Conservation (phyloP, 2,329 filamentous ascomycete species). For the Microascus cirrosus region DNA sequence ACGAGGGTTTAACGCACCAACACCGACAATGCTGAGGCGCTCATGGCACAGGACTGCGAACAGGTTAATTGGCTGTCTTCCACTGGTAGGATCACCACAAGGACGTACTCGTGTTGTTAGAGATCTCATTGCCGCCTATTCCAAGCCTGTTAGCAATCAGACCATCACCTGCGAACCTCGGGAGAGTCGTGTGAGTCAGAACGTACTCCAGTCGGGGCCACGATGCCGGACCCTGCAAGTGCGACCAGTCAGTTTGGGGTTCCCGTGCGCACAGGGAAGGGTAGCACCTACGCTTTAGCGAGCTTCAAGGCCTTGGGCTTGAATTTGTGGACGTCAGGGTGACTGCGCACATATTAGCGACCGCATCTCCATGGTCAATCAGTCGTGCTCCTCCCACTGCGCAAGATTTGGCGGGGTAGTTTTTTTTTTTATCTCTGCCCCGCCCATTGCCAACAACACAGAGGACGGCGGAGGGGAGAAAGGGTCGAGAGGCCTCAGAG, state of each 20-base stretch:
- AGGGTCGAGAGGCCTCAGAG: neutral
- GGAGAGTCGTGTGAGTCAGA: slow-evolving; percentile 6
- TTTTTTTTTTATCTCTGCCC: slow-evolving; percentile 5
- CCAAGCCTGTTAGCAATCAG: slow-evolving; percentile 9
- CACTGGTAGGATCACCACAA: neutral
- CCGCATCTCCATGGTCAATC: neutral
- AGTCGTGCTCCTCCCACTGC: neutral
- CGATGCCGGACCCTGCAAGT: slow-evolving; percentile 72
- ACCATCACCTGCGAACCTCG: slow-evolving; percentile 1
- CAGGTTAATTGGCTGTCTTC: neutral
- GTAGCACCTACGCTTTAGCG: slow-evolving; percentile 70
- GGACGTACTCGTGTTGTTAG: slow-evolving; percentile 77
- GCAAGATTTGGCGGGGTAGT: slow-evolving; percentile 4
- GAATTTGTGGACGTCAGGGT: slow-evolving; percentile 92
- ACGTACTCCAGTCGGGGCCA: slow-evolving; percentile 97
- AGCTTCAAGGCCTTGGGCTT: slow-evolving; percentile 90
- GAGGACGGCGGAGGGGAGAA: neutral
- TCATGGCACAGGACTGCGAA: slow-evolving; percentile 82
- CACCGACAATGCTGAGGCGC: slow-evolving; percentile 92
- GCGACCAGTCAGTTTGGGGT: neutral
- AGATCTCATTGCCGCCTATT: slow-evolving; percentile 75
- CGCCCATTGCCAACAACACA: neutral
- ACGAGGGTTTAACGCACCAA: slow-evolving; percentile 51
- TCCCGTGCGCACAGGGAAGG: neutral
- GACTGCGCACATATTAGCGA: slow-evolving; percentile 32